A percentile compares a stretch with the other conserved stretches of the same genome.
phyloP scores from a whole-genome alignment of 2,329 filamentous ascomycete species.

The Aspergillus novoparasiticus region DNA sequence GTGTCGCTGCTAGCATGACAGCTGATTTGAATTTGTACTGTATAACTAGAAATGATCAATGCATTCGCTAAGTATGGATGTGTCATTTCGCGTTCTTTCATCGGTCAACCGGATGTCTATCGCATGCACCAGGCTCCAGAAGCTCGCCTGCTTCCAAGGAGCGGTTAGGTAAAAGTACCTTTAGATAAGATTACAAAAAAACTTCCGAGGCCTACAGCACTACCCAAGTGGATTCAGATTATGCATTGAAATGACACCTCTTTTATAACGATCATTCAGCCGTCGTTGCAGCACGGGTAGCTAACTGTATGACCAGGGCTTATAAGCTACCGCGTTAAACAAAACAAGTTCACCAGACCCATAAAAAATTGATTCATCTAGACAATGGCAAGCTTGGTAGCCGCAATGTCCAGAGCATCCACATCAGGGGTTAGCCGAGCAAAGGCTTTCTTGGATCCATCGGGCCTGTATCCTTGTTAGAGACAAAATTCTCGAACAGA shows the following conservation, averaged over 20 bases:
- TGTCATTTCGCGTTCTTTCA: neutral
- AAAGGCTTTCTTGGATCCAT: slow-evolving; percentile 98
- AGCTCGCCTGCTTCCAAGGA: neutral
- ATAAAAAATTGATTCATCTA: slow-evolving; percentile 60
- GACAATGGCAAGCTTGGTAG: slow-evolving; percentile 97
- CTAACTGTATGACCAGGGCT: slow-evolving; percentile 38
- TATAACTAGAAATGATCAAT: neutral
- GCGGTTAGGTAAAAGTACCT: neutral
- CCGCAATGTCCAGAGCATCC: slow-evolving; percentile 97
- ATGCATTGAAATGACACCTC: slow-evolving; percentile 33
- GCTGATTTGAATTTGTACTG: neutral
- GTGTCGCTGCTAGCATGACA: neutral
- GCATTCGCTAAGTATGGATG: neutral
- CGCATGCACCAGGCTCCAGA: neutral
- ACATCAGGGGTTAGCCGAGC: slow-evolving; percentile 93
- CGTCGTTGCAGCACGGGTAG: slow-evolving; percentile 34
- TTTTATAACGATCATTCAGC: slow-evolving; percentile 42
- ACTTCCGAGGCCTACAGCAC: neutral
- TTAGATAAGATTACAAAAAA: neutral
- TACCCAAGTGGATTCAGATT: slow-evolving; percentile 16
- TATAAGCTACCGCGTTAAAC: slow-evolving; percentile 45
- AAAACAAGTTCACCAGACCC: slow-evolving; percentile 47
- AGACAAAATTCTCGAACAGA: neutral
- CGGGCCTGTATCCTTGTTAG: slow-evolving; percentile 62
- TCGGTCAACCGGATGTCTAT: neutral